Percentiles rank a stretch among this genome's conserved stretches.
phyloP scores from a whole-genome alignment of 169 alveolate species.

The Plasmodium vivax region DNA sequence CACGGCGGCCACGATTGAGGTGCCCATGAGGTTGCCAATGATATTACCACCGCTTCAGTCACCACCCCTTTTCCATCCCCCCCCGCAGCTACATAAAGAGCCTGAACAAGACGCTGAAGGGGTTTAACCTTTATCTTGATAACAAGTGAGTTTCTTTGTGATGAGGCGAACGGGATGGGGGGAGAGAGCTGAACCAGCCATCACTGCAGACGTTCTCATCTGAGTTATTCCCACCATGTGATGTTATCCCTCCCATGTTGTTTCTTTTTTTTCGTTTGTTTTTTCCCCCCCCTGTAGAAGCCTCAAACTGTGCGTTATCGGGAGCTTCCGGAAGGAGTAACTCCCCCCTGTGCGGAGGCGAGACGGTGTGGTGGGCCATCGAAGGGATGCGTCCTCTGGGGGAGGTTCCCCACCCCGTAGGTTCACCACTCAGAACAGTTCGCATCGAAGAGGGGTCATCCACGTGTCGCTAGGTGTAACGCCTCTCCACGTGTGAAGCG shows the following conservation, averaged over 20 bases:
- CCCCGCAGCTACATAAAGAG: constrained; percentile 27
- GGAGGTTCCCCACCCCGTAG: not conserved
- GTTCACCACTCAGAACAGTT: not conserved
- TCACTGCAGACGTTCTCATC: not conserved
- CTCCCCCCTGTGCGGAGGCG: not conserved
- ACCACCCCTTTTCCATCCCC: not conserved
- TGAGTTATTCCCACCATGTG: not conserved
- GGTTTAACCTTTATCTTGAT: constrained; percentile 45
- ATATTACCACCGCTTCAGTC: too few relatives aligned
- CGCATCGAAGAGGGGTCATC: not conserved
- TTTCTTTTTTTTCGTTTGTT: not conserved
- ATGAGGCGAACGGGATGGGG: not conserved
- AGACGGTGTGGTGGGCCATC: not conserved
- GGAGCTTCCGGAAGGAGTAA: constrained; percentile 25
- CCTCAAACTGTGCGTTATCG: constrained; percentile 50
- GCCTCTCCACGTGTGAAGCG: not conserved
- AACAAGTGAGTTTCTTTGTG: constrained; percentile 15
- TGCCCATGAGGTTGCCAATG: too few relatives aligned
- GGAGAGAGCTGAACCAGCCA: not conserved
- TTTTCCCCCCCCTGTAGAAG: constrained; percentile 1
- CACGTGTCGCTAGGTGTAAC: not conserved
- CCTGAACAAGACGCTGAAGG: constrained; percentile 60
- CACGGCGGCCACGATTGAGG: too few relatives aligned
- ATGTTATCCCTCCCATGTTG: not conserved
- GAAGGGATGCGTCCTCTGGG: not conserved